Percentiles rank a stretch among this genome's conserved stretches.
Conservation (phyloP, 345 rosid genomes). For the Erodium maritimum region DNA sequence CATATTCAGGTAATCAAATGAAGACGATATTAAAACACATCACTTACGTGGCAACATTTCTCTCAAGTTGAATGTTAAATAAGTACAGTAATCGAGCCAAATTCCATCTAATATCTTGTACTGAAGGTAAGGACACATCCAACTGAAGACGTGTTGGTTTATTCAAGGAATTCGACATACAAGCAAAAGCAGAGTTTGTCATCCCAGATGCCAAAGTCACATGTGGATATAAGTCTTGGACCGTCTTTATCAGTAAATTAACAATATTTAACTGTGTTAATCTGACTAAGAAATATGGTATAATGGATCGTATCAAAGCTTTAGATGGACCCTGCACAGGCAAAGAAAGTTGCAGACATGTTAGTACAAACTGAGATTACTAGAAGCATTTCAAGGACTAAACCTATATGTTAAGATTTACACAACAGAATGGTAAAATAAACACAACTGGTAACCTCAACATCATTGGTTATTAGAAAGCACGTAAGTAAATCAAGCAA, state of each 20-base stretch:
- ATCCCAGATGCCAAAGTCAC: constrained; percentile 26
- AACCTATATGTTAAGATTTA: background rate
- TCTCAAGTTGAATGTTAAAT: constrained; percentile 81
- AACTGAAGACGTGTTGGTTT: constrained; percentile 70
- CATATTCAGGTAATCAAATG: background rate
- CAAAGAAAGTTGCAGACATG: background rate
- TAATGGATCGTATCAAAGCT: background rate
- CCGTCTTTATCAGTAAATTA: constrained; percentile 19
- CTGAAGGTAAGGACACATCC: constrained; percentile 63
- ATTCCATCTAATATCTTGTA: constrained; percentile 64
- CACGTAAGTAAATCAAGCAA: background rate
- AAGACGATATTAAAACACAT: constrained; percentile 1
- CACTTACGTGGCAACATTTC: constrained; percentile 87
- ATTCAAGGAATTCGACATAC: constrained; percentile 64
- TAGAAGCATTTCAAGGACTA: background rate
- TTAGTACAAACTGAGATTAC: background rate
- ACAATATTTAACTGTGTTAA: constrained; percentile 15
- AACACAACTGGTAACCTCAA: background rate
- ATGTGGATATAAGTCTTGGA: constrained; percentile 26
- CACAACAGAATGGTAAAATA: background rate
- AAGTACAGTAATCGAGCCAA: constrained; percentile 58
- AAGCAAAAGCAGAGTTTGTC: constrained; percentile 44
- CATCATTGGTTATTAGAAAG: background rate
- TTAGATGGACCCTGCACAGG: background rate
- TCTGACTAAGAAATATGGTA: background rate